These are phyloP conservation scores for Russula virescens DNA, from an alignment of 768 basidiomycete genomes.

Conservation along the genomic window DNA sequence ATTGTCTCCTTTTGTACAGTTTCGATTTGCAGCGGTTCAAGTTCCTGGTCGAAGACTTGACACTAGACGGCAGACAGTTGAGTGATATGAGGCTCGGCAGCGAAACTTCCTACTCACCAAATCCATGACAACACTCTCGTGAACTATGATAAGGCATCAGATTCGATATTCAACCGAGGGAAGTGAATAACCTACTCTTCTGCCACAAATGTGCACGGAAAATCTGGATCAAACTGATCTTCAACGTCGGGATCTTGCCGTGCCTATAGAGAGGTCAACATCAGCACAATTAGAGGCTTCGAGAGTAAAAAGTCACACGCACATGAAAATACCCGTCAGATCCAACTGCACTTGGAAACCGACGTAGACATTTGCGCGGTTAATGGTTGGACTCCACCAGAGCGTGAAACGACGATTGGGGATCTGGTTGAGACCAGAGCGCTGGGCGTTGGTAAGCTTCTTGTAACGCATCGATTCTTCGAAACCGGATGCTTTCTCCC, in stretches of 20 bases:
- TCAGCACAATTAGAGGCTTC: conserved; percentile 8
- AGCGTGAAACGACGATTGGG: conserved; percentile 98
- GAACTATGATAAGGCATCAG: conserved; percentile 44
- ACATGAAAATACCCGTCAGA: conserved; percentile 95
- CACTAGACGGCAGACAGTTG: conserved; percentile 42
- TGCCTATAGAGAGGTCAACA: conserved; percentile 49
- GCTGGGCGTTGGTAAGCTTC: conserved; percentile 96
- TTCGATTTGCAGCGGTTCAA: conserved; percentile 97
- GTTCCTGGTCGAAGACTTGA: conserved; percentile 98
- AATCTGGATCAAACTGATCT: conserved; percentile 99
- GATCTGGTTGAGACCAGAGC: conserved; percentile 95
- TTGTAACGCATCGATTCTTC: conserved; percentile 96
- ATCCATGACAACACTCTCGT: conserved; percentile 92
- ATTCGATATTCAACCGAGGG: conserved; percentile 24
- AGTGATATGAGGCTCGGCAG: not conserved
- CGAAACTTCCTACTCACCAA: conserved; percentile 40
- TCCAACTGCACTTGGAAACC: conserved; percentile 99
- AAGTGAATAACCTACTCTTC: conserved; percentile 58
- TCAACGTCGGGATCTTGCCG: conserved; percentile 95
- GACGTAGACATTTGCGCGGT: conserved; percentile 98
- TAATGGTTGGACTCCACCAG: conserved; percentile 99
- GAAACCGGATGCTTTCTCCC: conserved; percentile 97
- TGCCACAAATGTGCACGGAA: conserved; percentile 99
- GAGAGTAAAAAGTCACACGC: conserved; percentile 25
- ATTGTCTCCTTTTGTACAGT: conserved; percentile 99